Percentiles rank a stretch among this genome's conserved stretches.
phyloP scores from a whole-genome alignment of 2,329 filamentous ascomycete genomes.

The Colletotrichum sp. region DNA sequence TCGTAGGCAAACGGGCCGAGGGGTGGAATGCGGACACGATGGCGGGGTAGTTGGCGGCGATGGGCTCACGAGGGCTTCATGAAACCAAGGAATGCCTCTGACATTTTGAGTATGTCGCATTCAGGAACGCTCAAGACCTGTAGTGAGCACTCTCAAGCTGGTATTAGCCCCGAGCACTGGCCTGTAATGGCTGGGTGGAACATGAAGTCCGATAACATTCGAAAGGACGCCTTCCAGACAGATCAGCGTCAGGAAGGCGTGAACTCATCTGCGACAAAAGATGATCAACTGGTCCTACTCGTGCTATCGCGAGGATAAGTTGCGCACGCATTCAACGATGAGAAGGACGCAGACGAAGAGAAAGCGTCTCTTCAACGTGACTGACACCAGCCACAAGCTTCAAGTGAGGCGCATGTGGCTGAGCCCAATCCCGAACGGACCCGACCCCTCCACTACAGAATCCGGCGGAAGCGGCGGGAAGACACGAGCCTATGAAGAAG shows the following conservation, averaged over 20 bases:
- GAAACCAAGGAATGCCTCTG: fast-evolving
- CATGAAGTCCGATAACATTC: fast-evolving
- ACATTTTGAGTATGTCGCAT: fast-evolving
- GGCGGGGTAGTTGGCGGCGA: background rate
- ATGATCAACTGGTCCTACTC: background rate
- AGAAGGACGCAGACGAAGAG: background rate
- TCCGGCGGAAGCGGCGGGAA: background rate
- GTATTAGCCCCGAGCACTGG: fast-evolving
- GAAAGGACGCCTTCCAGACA: background rate
- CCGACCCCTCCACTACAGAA: background rate
- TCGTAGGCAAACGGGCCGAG: background rate
- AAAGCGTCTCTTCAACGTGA: fast-evolving
- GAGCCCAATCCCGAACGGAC: background rate
- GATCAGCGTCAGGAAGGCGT: background rate
- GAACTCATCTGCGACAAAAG: background rate
- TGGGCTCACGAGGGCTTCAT: background rate
- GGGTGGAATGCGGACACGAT: background rate
- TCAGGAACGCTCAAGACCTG: fast-evolving
- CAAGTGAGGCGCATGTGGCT: background rate
- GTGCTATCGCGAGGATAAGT: background rate
- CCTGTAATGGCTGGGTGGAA: background rate
- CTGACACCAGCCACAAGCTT: background rate
- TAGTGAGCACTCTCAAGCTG: background rate
- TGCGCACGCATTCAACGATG: background rate
- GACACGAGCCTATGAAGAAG: background rate